phyloP scores from a whole-genome alignment of 2,329 filamentous ascomycete genomes.

The Colletotrichum plurivorum region DNA sequence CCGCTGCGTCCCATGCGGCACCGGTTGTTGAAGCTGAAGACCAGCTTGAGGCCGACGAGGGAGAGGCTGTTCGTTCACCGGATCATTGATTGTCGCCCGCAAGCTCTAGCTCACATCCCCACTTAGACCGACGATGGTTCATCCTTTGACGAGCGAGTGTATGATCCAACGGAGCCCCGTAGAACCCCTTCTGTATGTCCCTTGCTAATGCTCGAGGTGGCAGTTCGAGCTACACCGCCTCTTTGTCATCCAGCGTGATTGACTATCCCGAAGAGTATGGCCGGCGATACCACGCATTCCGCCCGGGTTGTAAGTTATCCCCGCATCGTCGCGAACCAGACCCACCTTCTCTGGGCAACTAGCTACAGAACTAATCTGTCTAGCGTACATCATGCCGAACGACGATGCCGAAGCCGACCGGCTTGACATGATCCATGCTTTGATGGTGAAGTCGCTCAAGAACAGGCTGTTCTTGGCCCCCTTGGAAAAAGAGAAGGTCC shows the following conservation, averaged over 20 bases:
- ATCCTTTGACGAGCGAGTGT: neutral
- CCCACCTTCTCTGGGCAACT: neutral
- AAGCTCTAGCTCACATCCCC: too few relatives aligned
- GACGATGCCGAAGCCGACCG: constrained; percentile 10
- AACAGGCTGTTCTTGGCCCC: constrained; percentile 9
- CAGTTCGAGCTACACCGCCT: neutral
- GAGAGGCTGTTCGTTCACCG: too few relatives aligned
- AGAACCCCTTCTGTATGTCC: neutral
- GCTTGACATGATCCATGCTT: constrained; percentile 2
- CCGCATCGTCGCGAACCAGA: neutral
- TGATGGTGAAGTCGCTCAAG: neutral
- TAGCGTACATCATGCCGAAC: neutral
- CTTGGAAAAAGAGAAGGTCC: constrained; percentile 10
- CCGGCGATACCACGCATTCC: neutral
- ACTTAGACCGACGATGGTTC: too few relatives aligned
- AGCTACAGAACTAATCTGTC: neutral
- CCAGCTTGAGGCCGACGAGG: too few relatives aligned
- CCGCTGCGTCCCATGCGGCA: too few relatives aligned
- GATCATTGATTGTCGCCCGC: too few relatives aligned
- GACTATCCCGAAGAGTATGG: neutral
- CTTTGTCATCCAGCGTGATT: neutral
- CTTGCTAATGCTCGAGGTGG: neutral
- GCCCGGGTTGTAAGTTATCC: neutral
- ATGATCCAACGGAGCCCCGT: neutral
- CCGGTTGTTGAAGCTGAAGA: too few relatives aligned